Conservation (phyloP, 495 filamentous ascomycete species). For the Gamarada debralockiae region DNA sequence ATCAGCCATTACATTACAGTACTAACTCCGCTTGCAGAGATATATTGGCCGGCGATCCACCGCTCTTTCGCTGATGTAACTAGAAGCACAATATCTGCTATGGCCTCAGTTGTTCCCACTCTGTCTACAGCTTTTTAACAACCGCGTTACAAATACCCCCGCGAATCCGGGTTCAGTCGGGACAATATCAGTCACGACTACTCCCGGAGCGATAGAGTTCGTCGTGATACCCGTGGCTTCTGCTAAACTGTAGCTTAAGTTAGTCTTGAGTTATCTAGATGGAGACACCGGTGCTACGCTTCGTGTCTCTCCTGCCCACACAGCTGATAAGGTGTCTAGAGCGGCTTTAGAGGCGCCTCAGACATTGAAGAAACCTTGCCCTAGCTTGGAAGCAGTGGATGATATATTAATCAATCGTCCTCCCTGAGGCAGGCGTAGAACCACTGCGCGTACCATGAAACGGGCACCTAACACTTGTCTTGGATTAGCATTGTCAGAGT, state of each 20-base stretch:
- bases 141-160: too few relatives aligned
- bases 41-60: slow-evolving; percentile 12
- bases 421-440: slow-evolving; percentile 30
- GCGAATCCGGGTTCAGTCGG: too few relatives aligned
- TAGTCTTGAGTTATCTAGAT: too few relatives aligned
- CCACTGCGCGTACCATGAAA: slow-evolving; percentile 26
- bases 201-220: slow-evolving; percentile 22
- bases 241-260: too few relatives aligned
- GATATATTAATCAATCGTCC: slow-evolving; percentile 35
- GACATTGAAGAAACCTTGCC: not conserved
- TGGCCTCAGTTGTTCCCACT: slow-evolving; percentile 1
- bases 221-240: slow-evolving; percentile 20
- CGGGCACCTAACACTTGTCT: slow-evolving; percentile 28
- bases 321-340: slow-evolving; percentile 17
- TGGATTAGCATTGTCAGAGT: slow-evolving; percentile 15
- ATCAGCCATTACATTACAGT: not conserved
- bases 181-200: not conserved
- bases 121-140: too few relatives aligned
- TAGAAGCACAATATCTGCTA: slow-evolving; percentile 11
- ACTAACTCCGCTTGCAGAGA: slow-evolving; percentile 14
- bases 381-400: slow-evolving; percentile 4
- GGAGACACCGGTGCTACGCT: too few relatives aligned
- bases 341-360: slow-evolving; percentile 22
- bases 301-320: slow-evolving; percentile 17
- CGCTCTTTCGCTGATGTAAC: slow-evolving; percentile 2